Conservation (phyloP, 768 basidiomycete species). For the Dentipellis fragilis region DNA sequence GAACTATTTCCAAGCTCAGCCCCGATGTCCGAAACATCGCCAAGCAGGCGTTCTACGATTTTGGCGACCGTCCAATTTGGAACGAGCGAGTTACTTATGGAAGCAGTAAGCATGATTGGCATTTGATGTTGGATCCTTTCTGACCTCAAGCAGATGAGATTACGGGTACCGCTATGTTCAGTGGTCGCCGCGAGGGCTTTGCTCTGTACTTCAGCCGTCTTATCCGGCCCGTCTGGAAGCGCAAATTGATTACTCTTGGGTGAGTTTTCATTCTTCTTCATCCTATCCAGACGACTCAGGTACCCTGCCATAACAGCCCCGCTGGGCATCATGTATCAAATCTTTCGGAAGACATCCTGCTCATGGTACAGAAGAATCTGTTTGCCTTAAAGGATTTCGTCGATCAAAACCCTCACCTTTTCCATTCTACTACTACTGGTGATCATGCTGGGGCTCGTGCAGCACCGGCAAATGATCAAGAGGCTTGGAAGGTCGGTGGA, state of each 20-base stretch:
- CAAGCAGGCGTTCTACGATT: conserved; percentile 82
- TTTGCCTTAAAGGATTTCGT: conserved; percentile 67
- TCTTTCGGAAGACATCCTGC: conserved; percentile 50
- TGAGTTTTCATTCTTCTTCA: conserved; percentile 22
- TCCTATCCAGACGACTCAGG: not conserved
- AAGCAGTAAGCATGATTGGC: conserved; percentile 37
- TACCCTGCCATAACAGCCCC: conserved; percentile 20
- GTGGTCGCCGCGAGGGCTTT: conserved; percentile 82
- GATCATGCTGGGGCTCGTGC: conserved; percentile 50
- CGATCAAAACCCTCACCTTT: conserved; percentile 75
- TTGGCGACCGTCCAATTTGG: conserved; percentile 78
- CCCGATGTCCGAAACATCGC: conserved; percentile 61
- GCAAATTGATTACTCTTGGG: conserved; percentile 61
- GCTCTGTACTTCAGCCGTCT: conserved; percentile 81
- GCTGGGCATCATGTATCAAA: conserved; percentile 46
- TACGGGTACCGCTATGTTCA: conserved; percentile 69
- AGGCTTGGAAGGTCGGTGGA: conserved; percentile 72
- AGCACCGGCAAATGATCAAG: conserved; percentile 58
- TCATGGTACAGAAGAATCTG: conserved; percentile 72
- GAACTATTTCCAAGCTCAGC: conserved; percentile 40
- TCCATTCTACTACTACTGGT: conserved; percentile 62
- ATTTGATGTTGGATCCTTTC: not conserved
- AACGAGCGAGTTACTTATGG: conserved; percentile 69
- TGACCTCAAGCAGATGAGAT: conserved; percentile 4
- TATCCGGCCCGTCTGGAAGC: conserved; percentile 80